Percentiles rank a stretch among this genome's conserved stretches.
phyloP scores from a whole-genome alignment of 2,329 filamentous ascomycete species.

The Fusarium pseudoanthophilum region DNA sequence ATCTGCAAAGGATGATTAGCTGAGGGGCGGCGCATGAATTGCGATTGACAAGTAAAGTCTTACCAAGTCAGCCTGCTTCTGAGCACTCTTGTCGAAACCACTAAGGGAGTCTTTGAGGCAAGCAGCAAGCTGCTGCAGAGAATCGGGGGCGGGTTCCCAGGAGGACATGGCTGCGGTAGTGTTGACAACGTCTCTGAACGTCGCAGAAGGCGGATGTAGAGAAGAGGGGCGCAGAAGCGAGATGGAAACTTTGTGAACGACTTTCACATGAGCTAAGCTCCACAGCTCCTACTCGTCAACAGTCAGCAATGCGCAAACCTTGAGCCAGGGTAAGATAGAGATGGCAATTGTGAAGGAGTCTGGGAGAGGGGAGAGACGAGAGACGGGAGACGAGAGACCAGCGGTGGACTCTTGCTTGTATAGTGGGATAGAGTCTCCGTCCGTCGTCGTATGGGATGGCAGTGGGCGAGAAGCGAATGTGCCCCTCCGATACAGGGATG shows the following conservation, averaged over 20 bases:
- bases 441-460: constrained; percentile 10
- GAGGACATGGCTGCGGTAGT: constrained; percentile 73
- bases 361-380: constrained; percentile 24
- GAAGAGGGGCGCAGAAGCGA: constrained; percentile 31
- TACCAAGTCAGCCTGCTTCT: constrained; percentile 91
- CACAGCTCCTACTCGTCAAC: constrained; percentile 37
- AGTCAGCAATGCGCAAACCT: constrained; percentile 38
- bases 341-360: constrained; percentile 28
- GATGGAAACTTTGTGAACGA: constrained; percentile 26
- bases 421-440: constrained; percentile 20
- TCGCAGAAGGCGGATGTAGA: constrained; percentile 28
- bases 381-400: constrained; percentile 16
- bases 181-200: constrained; percentile 25
- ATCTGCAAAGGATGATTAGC: constrained; percentile 68
- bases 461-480: constrained; percentile 45
- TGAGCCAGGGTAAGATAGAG: constrained; percentile 11
- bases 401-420: constrained; percentile 42
- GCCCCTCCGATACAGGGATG: constrained; percentile 45
- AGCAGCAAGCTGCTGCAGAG: constrained; percentile 86
- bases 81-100: constrained; percentile 79
- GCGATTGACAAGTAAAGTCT: constrained; percentile 49
- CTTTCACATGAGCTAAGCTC: constrained; percentile 45
- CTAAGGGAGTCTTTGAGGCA: constrained; percentile 94
- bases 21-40: constrained; percentile 17
- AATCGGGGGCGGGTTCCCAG: constrained; percentile 92